Evolutionary conservation across 2,329 filamentous ascomycete genomes (phyloP).

Genomic region (Anisogramma anomala): DNA sequence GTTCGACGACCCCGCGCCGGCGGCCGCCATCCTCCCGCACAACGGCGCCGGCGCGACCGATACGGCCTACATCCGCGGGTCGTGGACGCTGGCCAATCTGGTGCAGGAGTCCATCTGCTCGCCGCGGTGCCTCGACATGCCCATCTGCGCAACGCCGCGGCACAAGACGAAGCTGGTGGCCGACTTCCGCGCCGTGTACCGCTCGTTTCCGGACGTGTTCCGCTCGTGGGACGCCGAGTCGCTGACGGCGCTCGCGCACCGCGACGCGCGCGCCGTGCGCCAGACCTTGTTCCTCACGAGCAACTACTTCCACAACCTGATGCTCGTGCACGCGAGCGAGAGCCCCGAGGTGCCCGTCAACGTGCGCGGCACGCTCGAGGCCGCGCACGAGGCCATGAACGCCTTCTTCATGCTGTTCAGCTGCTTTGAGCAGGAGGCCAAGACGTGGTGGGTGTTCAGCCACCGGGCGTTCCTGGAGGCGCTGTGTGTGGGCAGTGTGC

Average conservation of each 20-base stretch:
- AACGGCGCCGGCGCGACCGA: conserved; percentile 56
- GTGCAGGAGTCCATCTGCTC: conserved; percentile 68
- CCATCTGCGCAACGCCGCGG: conserved; percentile 55
- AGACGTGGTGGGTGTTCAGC: conserved; percentile 78
- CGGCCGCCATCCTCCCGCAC: conserved; percentile 43
- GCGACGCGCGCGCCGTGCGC: conserved; percentile 54
- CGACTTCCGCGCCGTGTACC: conserved; percentile 59
- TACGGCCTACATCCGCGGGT: conserved; percentile 60
- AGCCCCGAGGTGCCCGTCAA: conserved; percentile 54
- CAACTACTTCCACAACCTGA: conserved; percentile 74
- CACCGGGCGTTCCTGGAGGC: conserved; percentile 71
- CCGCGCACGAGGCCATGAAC: conserved; percentile 62
- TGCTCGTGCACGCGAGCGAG: conserved; percentile 65
- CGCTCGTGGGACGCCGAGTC: conserved; percentile 54
- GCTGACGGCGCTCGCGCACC: conserved; percentile 43
- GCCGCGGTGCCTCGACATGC: conserved; percentile 60
- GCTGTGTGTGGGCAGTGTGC: conserved; percentile 51
- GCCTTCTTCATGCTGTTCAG: conserved; percentile 64
- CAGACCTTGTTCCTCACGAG: conserved; percentile 71
- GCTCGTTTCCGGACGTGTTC: conserved; percentile 60
- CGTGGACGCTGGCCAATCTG: conserved; percentile 68
- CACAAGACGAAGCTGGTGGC: conserved; percentile 60
- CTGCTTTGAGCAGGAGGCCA: conserved; percentile 58
- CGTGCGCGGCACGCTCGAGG: conserved; percentile 58
- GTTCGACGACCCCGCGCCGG: conserved; percentile 44